phyloP scores from a whole-genome alignment of 352 stramenopile genomes.

The Pythium oligandrum region DNA sequence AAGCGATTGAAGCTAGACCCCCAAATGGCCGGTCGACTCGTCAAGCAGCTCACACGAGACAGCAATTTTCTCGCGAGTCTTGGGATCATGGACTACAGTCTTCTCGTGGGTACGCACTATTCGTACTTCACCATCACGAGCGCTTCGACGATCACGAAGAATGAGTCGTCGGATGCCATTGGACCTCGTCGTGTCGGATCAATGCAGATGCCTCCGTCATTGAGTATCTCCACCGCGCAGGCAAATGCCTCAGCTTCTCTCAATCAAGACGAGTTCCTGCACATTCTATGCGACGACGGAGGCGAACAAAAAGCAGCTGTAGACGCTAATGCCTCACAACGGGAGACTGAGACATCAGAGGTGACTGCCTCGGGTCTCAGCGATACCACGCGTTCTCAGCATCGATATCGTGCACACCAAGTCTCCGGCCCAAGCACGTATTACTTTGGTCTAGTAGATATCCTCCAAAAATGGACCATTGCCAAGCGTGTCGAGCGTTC shows the following conservation, averaged over 20 bases:
- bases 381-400: conserved; percentile 5
- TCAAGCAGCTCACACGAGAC: conserved; percentile 80
- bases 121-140: conserved; percentile 73
- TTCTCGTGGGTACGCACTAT: conserved; percentile 86
- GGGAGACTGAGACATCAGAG: conserved; percentile 15
- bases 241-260: not conserved
- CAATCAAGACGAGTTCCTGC: conserved; percentile 28
- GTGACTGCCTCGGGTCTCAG: conserved; percentile 1
- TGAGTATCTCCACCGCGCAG: not conserved
- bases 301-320: conserved; percentile 20
- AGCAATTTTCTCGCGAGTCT: conserved; percentile 79
- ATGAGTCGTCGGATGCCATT: not conserved
- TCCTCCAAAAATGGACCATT: conserved; percentile 86
- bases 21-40: conserved; percentile 40
- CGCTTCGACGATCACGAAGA: conserved; percentile 14
- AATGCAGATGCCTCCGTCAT: not conserved
- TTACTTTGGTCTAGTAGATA: conserved; percentile 88
- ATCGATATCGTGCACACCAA: conserved; percentile 68
- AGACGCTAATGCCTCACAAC: conserved; percentile 20
- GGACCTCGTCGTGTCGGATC: too few relatives aligned
- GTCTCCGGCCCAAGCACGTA: conserved; percentile 84
- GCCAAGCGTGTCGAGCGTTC: conserved; percentile 71
- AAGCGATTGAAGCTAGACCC: conserved; percentile 70
- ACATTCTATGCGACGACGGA: conserved; percentile 26
- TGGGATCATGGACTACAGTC: conserved; percentile 91